Evolutionary conservation across 495 filamentous ascomycete species (phyloP), one percentile per base, ranked within the genome.

Genomic region (Acidiella bohemica): DNA sequence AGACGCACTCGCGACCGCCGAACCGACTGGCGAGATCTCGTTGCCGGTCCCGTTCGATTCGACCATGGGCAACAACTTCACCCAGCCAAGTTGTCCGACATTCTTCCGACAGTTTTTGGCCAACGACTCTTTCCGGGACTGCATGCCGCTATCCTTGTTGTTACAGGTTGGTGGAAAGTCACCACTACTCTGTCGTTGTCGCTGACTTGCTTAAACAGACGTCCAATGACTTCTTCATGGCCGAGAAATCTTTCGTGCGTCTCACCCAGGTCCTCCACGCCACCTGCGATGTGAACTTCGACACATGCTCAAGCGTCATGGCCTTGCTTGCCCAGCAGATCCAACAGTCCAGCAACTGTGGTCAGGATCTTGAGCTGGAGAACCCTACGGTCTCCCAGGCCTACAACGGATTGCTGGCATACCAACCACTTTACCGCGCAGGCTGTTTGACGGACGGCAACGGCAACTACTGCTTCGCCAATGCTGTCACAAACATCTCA

Each of bases 191-290:
- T n/a, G n/a, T n/a, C n/a, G n/a, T n/a, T n/a, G n/a, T n/a, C n/a
- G n/a, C n/a, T n/a, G n/a, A n/a, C n/a, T n/a, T n/a, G n/a, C n/a
- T n/a, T n/a, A n/a, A n/a, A 17, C 44, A 77, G 61, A 72, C 78
- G 46, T 81, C 76, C 43, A 70, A 67, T 53, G 75, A 73, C 18
- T 90, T 93, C 67, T 94, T 93, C 64, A 64, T 80, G 44, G 72
- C 72, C 32, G 64, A 78, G 39, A 72, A 63, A 52, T 83, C 76
- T 10, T 59, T 76, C 27, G 57, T 76, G 31, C 57, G 67, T 45
- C 77, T 86, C 39, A 80, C 81, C 1, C 71, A 70, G 41, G 68
- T 76, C 33, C 70, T 93, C 36, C 73, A 87, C 52, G 70, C 70
- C 14, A 70, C 81, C 22, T 94, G 86, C 64, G 61, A 62, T 8